phyloP scores from a whole-genome alignment of 164 flowering plant genomes.

The Paratinospora sagittata region DNA sequence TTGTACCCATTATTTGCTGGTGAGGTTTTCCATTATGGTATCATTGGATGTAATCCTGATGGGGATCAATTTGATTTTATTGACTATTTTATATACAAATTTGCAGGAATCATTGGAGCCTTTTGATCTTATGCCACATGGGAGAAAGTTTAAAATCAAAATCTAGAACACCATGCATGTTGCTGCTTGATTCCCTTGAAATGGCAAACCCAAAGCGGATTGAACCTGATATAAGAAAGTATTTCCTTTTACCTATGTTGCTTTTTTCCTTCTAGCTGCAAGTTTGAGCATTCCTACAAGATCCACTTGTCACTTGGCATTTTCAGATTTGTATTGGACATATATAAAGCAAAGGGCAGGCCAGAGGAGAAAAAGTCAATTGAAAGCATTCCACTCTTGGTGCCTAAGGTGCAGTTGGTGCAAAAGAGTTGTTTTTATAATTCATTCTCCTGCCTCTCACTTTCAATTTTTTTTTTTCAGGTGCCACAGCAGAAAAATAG shows the following conservation, averaged over 20 bases:
- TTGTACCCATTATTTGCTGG: slow-evolving; percentile 33
- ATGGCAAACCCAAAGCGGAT: slow-evolving; percentile 43
- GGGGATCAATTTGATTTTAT: background rate
- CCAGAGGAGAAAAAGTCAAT: slow-evolving; percentile 25
- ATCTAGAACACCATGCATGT: slow-evolving; percentile 50
- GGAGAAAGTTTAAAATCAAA: slow-evolving; percentile 43
- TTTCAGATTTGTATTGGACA: slow-evolving; percentile 59
- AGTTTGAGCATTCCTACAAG: background rate
- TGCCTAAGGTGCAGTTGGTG: slow-evolving; percentile 51
- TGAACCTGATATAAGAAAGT: slow-evolving; percentile 72
- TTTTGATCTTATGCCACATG: slow-evolving; percentile 61
- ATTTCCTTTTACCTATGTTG: slow-evolving; percentile 2
- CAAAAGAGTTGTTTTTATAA: background rate
- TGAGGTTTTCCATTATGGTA: slow-evolving; percentile 5
- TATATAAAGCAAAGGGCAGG: slow-evolving; percentile 40
- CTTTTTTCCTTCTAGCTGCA: background rate
- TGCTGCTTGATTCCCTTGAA: slow-evolving; percentile 67
- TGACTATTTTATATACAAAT: background rate
- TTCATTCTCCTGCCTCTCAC: slow-evolving; percentile 1
- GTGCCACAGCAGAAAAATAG: slow-evolving; percentile 70
- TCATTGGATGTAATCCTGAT: background rate
- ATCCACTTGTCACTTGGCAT: slow-evolving; percentile 4
- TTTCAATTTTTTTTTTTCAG: slow-evolving; percentile 29
- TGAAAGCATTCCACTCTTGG: slow-evolving; percentile 50
- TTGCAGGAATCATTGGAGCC: slow-evolving; percentile 69